Conservation (phyloP, 139 green algal genomes). For the Asterochloris erici region DNA sequence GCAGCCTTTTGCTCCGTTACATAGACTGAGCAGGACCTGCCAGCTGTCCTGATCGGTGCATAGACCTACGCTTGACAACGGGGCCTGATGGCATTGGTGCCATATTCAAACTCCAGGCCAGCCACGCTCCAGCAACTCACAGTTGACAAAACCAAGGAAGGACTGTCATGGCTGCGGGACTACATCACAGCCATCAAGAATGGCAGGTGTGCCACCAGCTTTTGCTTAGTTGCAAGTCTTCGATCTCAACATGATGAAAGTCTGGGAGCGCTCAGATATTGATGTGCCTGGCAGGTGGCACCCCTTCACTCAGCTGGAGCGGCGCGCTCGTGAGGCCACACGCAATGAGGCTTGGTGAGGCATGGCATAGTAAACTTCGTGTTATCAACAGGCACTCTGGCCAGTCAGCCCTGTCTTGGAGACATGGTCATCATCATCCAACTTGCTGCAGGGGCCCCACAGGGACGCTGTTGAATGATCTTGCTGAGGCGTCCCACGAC, state of each 20-base stretch:
- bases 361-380: not conserved
- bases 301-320: slow-evolving; percentile 60
- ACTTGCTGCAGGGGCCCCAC: slow-evolving; percentile 60
- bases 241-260: not conserved
- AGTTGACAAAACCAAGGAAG: slow-evolving; percentile 13
- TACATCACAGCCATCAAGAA: slow-evolving; percentile 67
- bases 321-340: slow-evolving; percentile 64
- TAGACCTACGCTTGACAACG: no score
- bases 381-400: not conserved
- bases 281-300: slow-evolving; percentile 24
- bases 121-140: slow-evolving; percentile 7
- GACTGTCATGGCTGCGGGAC: slow-evolving; percentile 55
- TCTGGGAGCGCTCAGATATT: no score
- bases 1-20: no score
- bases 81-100: no score
- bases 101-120: not conserved
- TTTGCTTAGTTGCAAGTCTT: no score
- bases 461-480: slow-evolving; percentile 59
- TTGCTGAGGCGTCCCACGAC: slow-evolving; percentile 55
- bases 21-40: no score
- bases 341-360: slow-evolving; percentile 66
- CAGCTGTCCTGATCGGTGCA: no score
- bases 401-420: not conserved
- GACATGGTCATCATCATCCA: not conserved
- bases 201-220: not conserved